Evolutionary conservation across 192 early-diverging fungal species (phyloP), one percentile per base, ranked within the genome.

Genomic region (Rhizophagus sp.): DNA sequence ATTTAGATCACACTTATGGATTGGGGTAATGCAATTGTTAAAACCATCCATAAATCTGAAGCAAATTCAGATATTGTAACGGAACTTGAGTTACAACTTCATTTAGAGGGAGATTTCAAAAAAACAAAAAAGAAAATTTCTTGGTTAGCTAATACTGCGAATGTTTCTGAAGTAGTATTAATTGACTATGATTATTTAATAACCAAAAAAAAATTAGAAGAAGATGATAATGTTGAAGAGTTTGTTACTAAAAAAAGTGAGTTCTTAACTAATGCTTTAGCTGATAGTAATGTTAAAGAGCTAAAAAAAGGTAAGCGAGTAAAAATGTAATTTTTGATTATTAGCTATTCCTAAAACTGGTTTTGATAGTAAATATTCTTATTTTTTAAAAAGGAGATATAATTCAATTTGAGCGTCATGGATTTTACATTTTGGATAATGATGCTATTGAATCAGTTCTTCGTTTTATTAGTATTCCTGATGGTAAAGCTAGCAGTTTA

Each of bases 41-140:
- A 92, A 75, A 82, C 86, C 15, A 89, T 99, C 75, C 84, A 92
- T 68, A 91, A 91, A 86, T 83, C 77, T 34, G 83, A 49, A 0
- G 89, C 89, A 70, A 81, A 82, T 11, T 76, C 79, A 19, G 87
- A 85, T 30, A 74, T 85, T 24, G 93, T 98, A 24, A 87, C 81
- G 0, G 73, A 65, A 27, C 84, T 96, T 25, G 88, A 91, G 30
- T 81, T 97, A 69, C 88, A 90, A 66, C 83, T 99, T 65, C 92
- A 99, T 83, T 90, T 98, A 75, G 94, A 92, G 47, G 96, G 97
- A 73, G 97, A 99, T 83, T 97, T 97, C 82, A 99, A 98, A 83
- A 93, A 95, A 84, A 99, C 98, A 73, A 97, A 99, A 89, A 98
- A 97, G 92, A 99, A 99, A 92, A 83, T 99, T 70, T 97, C 97